A percentile compares a stretch with the other conserved stretches of the same genome.
phyloP scores from a whole-genome alignment of 805 yeast species.

The Millerozyma miso region DNA sequence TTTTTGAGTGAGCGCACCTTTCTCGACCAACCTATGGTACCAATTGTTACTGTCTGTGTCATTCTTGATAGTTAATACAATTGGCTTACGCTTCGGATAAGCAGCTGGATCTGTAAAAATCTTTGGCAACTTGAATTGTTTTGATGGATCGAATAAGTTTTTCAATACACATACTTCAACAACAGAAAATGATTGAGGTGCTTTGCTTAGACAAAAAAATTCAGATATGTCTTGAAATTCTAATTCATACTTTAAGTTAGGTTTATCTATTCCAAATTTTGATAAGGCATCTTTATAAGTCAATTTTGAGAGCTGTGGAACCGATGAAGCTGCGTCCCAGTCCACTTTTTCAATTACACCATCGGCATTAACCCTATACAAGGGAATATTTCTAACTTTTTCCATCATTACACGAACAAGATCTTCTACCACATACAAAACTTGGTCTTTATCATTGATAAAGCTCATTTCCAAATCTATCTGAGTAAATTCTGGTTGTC shows the following conservation, averaged over 20 bases:
- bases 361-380: constrained; percentile 31
- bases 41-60: constrained; percentile 39
- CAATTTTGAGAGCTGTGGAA: constrained; percentile 33
- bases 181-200: constrained; percentile 50
- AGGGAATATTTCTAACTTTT: constrained; percentile 34
- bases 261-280: constrained; percentile 88
- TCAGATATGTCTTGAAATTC: constrained; percentile 46
- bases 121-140: constrained; percentile 30
- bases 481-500: constrained; percentile 98
- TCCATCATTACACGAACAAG: constrained; percentile 56
- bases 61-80: constrained; percentile 46
- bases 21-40: constrained; percentile 37
- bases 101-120: constrained; percentile 35
- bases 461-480: constrained; percentile 93
- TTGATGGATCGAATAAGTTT: constrained; percentile 34
- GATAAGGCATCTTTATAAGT: constrained; percentile 67
- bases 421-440: constrained; percentile 58
- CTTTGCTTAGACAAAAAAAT: constrained; percentile 27
- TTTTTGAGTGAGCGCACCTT: constrained; percentile 16
- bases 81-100: constrained; percentile 58
- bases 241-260: constrained; percentile 71
- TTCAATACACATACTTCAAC: constrained; percentile 70
- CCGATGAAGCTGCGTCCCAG: neutral
- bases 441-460: constrained; percentile 60
- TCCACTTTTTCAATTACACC: constrained; percentile 26